These are phyloP conservation scores for Catunica adiposa DNA, from an alignment of 2,329 filamentous ascomycete species.

Conservation along the genomic window DNA sequence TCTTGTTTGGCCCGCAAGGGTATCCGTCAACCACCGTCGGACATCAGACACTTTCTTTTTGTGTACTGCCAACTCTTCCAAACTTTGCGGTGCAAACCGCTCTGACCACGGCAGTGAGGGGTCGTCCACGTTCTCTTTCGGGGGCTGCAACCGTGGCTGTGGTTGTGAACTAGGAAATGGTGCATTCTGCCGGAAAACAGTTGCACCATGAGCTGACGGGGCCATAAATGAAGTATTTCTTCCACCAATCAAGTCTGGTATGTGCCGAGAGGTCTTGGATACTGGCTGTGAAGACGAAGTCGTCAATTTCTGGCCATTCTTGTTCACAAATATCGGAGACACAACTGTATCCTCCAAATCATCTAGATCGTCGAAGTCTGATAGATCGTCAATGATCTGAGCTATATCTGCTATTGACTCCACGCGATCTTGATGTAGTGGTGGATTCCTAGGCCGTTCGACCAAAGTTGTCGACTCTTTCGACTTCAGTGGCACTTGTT, in stretches of 20 bases:
- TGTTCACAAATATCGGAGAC: constrained; percentile 36
- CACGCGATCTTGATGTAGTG: constrained; percentile 21
- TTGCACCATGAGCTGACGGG: constrained; percentile 25
- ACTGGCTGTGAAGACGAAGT: constrained; percentile 9
- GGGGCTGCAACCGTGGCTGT: background rate
- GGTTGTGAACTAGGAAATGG: constrained; percentile 3
- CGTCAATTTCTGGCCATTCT: constrained; percentile 25
- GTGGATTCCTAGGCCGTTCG: constrained; percentile 17
- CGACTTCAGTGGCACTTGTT: constrained; percentile 22
- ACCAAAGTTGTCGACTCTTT: constrained; percentile 16
- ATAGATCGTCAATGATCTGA: constrained; percentile 3
- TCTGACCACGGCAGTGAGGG: constrained; percentile 74
- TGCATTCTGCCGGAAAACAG: constrained; percentile 34
- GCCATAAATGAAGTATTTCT: constrained; percentile 10
- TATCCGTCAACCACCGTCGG: constrained; percentile 61
- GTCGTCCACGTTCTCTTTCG: constrained; percentile 23
- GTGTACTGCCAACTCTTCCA: constrained; percentile 83
- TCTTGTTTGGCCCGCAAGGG: constrained; percentile 45
- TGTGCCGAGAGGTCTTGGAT: constrained; percentile 15
- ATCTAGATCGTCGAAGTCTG: constrained; percentile 9
- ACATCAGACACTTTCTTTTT: constrained; percentile 89
- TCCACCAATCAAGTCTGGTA: background rate
- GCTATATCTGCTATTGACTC: constrained; percentile 42
- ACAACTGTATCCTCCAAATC: constrained; percentile 20
- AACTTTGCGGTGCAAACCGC: constrained; percentile 54